Evolutionary conservation across 2,329 filamentous ascomycete species (phyloP).

Genomic region (Tolypocladium ovalisporum): DNA sequence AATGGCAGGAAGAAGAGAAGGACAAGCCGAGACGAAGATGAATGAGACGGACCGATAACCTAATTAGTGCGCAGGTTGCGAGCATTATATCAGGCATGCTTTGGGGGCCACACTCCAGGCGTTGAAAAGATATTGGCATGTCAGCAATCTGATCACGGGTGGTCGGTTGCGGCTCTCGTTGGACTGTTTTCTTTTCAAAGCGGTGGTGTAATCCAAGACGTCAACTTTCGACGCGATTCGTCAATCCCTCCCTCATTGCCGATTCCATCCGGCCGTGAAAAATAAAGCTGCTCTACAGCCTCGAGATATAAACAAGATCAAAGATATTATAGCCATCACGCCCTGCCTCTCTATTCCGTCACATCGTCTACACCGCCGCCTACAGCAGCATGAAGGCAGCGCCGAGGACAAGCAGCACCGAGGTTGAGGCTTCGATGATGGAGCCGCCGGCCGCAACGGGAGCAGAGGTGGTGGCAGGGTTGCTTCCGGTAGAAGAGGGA

Average conservation of each 20-base stretch:
- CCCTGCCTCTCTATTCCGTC: not conserved
- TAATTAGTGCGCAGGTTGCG: too few relatives aligned
- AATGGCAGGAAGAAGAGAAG: slow-evolving; percentile 44
- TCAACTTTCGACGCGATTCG: not conserved
- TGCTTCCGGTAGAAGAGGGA: not conserved
- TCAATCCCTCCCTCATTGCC: not conserved
- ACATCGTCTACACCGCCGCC: not conserved
- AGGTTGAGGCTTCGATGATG: slow-evolving; percentile 26
- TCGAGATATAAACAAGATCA: not conserved
- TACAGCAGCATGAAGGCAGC: slow-evolving; percentile 31
- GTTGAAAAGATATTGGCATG: not conserved
- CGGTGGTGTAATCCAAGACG: not conserved
- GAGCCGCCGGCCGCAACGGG: slow-evolving; percentile 11
- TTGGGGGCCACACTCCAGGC: not conserved
- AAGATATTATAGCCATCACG: not conserved
- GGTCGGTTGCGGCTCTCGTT: not conserved
- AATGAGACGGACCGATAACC: too few relatives aligned
- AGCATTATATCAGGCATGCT: not conserved
- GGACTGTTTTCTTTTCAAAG: not conserved
- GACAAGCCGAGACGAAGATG: not conserved
- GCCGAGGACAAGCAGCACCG: slow-evolving; percentile 30
- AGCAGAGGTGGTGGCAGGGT: slow-evolving; percentile 7
- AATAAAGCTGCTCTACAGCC: not conserved
- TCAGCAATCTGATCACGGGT: not conserved
- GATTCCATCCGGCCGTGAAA: not conserved